phyloP scores from a whole-genome alignment of 352 stramenopile species.

The Saprolegnia diclina region DNA sequence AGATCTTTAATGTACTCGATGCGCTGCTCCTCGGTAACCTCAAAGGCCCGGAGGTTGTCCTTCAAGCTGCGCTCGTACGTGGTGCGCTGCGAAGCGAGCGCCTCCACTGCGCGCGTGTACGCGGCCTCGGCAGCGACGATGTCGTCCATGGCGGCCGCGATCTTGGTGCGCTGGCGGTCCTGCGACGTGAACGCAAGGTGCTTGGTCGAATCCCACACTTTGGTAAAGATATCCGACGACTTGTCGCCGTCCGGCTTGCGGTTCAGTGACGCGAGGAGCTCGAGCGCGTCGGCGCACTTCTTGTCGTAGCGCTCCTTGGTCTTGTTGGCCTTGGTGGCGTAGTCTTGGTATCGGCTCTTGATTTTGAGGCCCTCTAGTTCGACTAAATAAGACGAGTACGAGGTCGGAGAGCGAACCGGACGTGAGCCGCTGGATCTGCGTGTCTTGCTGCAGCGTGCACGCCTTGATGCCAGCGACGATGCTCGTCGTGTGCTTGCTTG shows the following conservation, averaged over 20 bases:
- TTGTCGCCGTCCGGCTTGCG: slow-evolving; percentile 29
- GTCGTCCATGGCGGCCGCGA: slow-evolving; percentile 59
- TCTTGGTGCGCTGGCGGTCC: slow-evolving; percentile 56
- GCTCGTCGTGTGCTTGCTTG: slow-evolving; percentile 50
- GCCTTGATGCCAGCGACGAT: slow-evolving; percentile 56
- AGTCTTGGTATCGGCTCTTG: slow-evolving; percentile 55
- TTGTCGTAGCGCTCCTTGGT: slow-evolving; percentile 75
- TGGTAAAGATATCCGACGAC: slow-evolving; percentile 66
- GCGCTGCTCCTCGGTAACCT: slow-evolving; percentile 78
- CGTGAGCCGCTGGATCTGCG: slow-evolving; percentile 68
- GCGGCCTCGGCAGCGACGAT: slow-evolving; percentile 59
- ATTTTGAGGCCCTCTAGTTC: slow-evolving; percentile 64
- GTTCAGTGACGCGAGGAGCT: slow-evolving; percentile 36
- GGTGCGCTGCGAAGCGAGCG: slow-evolving; percentile 55
- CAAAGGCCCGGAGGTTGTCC: slow-evolving; percentile 72
- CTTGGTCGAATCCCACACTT: slow-evolving; percentile 76
- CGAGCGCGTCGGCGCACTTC: slow-evolving; percentile 58
- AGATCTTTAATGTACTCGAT: slow-evolving; percentile 76
- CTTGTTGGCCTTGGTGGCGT: slow-evolving; percentile 51
- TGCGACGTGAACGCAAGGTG: slow-evolving; percentile 56
- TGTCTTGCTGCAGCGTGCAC: slow-evolving; percentile 67
- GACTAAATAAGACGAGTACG: too few relatives aligned
- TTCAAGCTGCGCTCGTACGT: slow-evolving; percentile 65
- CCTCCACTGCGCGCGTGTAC: slow-evolving; percentile 61
- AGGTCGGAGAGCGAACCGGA: slow-evolving; percentile 41